These are phyloP conservation scores for Alternaria longipes DNA, from an alignment of 2,329 filamentous ascomycete genomes.

Conservation along the genomic window DNA sequence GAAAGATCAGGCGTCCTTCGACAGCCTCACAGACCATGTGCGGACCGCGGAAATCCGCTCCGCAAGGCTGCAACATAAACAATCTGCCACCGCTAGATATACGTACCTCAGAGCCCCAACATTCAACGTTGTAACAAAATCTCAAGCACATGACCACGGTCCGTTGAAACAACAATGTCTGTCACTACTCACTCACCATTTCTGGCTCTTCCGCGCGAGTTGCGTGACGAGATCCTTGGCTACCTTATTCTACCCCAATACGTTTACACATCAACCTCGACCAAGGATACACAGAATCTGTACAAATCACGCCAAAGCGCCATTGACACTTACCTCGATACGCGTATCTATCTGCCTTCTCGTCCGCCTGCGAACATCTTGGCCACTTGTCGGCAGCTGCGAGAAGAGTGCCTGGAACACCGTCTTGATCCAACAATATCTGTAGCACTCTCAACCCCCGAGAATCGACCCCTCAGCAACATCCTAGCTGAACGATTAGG, in stretches of 20 bases:
- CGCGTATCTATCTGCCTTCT: slow-evolving; percentile 39
- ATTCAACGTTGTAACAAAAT: not conserved
- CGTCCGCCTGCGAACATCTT: slow-evolving; percentile 32
- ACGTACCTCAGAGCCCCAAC: not conserved
- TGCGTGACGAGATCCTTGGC: slow-evolving; percentile 39
- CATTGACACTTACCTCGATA: slow-evolving; percentile 33
- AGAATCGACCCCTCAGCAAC: slow-evolving; percentile 15
- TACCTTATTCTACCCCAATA: slow-evolving; percentile 30
- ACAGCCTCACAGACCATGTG: slow-evolving; percentile 2
- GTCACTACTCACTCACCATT: slow-evolving; percentile 11
- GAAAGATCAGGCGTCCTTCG: not conserved
- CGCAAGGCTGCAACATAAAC: not conserved
- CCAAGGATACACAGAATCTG: slow-evolving; percentile 19
- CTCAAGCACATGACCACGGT: not conserved
- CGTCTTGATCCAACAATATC: slow-evolving; percentile 21
- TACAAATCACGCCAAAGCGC: slow-evolving; percentile 14
- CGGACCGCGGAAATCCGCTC: slow-evolving; percentile 11
- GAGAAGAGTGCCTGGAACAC: slow-evolving; percentile 36
- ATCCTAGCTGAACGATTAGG: slow-evolving; percentile 23
- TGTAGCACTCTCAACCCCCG: not conserved
- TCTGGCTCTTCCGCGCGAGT: slow-evolving; percentile 36
- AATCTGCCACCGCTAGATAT: not conserved
- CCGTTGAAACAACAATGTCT: not conserved
- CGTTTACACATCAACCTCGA: slow-evolving; percentile 36
- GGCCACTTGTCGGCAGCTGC: slow-evolving; percentile 37